Percentiles rank a stretch among this genome's conserved stretches.
These are phyloP conservation scores for Anisodus tanguticus DNA, from an alignment of 257 asterid species.

Conservation along the genomic window DNA sequence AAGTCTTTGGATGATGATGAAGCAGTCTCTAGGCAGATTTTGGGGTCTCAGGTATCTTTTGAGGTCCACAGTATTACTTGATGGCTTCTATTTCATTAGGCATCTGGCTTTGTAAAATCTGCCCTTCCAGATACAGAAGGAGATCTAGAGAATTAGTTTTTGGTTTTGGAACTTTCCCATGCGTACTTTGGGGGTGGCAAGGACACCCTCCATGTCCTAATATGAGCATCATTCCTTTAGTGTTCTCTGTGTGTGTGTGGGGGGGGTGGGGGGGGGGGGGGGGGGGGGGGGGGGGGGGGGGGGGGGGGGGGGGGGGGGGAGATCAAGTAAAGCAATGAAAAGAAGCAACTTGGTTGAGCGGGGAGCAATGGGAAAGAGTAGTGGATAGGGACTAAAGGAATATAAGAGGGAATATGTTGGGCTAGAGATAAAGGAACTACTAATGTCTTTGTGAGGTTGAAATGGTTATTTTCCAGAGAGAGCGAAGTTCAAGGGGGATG, in stretches of 20 bases:
- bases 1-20: conserved; percentile 70
- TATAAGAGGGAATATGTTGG: not conserved
- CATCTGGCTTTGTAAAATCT: not conserved
- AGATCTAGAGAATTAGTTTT: not conserved
- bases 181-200: not conserved
- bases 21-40: conserved; percentile 45
- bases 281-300: not conserved
- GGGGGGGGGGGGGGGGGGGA: not conserved
- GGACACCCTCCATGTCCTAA: not conserved
- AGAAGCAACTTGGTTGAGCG: not conserved
- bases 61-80: not conserved
- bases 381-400: not conserved
- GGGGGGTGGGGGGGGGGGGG: too few species aligned
- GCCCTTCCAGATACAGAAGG: not conserved
- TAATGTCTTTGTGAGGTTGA: not conserved
- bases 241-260: not conserved
- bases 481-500: not conserved
- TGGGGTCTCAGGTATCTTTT: conserved; percentile 53
- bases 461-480: not conserved
- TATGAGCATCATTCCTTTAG: not conserved
- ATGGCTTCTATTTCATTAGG: not conserved
- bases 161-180: not conserved
- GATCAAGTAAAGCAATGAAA: not conserved
- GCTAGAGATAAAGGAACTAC: not conserved
- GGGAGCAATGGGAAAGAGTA: not conserved